These are phyloP conservation scores for Solidago caesia DNA, from an alignment of 129 eudicot genomes.

Conservation along the genomic window DNA sequence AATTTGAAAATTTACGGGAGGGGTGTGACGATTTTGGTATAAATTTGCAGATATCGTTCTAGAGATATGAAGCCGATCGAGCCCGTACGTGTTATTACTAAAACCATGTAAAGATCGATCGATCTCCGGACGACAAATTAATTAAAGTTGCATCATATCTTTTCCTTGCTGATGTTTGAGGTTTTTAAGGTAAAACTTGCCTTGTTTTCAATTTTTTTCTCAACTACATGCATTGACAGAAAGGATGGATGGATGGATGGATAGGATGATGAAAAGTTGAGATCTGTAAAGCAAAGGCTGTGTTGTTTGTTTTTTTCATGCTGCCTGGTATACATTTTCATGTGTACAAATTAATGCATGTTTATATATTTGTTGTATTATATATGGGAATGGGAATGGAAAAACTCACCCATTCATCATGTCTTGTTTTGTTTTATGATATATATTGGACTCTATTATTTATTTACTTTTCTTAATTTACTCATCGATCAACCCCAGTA, in stretches of 20 bases:
- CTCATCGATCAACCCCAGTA: no score
- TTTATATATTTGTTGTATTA: constrained; percentile 13
- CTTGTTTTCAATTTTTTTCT: constrained; percentile 31
- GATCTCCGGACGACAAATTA: background rate
- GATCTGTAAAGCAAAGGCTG: constrained; percentile 32
- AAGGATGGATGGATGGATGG: constrained; percentile 32
- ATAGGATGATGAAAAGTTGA: constrained; percentile 23
- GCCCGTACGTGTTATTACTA: background rate
- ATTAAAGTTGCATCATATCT: constrained; percentile 17
- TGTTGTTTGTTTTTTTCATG: constrained; percentile 34
- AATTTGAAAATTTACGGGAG: background rate
- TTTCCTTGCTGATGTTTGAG: constrained; percentile 40
- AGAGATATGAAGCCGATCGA: constrained; percentile 34
- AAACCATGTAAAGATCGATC: constrained; percentile 26
- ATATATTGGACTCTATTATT: no score
- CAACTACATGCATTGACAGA: constrained; percentile 38
- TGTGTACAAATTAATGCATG: constrained; percentile 27
- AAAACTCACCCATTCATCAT: no score
- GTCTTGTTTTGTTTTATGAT: no score
- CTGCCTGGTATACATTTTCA: constrained; percentile 26
- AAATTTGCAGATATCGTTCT: constrained; percentile 37
- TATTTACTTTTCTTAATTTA: no score
- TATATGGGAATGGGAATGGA: background rate
- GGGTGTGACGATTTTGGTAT: constrained; percentile 7
- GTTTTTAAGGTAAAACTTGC: constrained; percentile 38